Percentiles rank a stretch among this genome's conserved stretches.
phyloP scores from a whole-genome alignment of 306 rosid genomes.

The Cicer yamashitae region DNA sequence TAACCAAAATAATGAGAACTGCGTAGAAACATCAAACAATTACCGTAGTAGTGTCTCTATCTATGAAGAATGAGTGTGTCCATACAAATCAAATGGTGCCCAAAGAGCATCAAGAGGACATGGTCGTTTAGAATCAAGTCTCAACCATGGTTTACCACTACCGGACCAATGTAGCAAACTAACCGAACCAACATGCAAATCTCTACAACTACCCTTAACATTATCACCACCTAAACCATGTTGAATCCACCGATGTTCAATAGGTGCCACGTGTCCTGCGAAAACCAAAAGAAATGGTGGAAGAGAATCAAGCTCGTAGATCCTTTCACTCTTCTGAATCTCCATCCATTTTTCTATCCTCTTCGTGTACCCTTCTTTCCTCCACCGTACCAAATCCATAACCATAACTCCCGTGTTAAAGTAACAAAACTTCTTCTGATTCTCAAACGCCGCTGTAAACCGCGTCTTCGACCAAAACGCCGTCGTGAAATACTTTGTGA shows the following conservation, averaged over 20 bases:
- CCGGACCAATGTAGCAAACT: slow-evolving; percentile 88
- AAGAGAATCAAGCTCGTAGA: slow-evolving; percentile 76
- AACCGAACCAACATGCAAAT: slow-evolving; percentile 74
- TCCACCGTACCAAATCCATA: slow-evolving; percentile 75
- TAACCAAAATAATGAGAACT: background rate
- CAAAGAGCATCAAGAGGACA: slow-evolving; percentile 73
- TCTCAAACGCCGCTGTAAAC: slow-evolving; percentile 46
- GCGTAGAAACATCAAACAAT: background rate
- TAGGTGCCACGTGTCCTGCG: slow-evolving; percentile 79
- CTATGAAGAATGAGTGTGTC: slow-evolving; percentile 26
- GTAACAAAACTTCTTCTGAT: slow-evolving; percentile 63
- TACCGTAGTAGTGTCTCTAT: background rate
- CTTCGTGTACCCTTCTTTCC: slow-evolving; percentile 56
- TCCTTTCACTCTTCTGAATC: slow-evolving; percentile 68
- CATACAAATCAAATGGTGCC: slow-evolving; percentile 77
- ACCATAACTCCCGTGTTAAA: slow-evolving; percentile 92
- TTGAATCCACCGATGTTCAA: slow-evolving; percentile 84
- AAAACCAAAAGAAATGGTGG: slow-evolving; percentile 79
- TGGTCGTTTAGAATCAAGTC: slow-evolving; percentile 64
- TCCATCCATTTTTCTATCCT: slow-evolving; percentile 78
- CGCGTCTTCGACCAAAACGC: slow-evolving; percentile 60
- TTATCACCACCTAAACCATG: slow-evolving; percentile 86
- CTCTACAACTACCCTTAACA: slow-evolving; percentile 71
- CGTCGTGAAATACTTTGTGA: slow-evolving; percentile 68
- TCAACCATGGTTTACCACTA: slow-evolving; percentile 77